Percentiles rank a stretch among this genome's conserved stretches.
These are phyloP conservation scores for Monilinia fructicola DNA, from an alignment of 2,329 filamentous ascomycete species.

Conservation along the genomic window DNA sequence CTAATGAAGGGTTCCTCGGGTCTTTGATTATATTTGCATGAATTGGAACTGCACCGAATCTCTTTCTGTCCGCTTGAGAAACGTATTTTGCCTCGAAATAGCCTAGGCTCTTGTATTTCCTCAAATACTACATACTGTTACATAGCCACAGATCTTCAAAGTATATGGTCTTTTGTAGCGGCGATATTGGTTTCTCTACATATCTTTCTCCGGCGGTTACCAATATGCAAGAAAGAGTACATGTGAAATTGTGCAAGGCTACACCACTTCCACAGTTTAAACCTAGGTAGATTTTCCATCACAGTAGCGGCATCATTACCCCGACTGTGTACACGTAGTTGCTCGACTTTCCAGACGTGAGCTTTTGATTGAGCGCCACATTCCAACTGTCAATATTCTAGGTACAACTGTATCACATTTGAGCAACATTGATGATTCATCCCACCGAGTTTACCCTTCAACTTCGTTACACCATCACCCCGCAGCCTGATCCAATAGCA, in stretches of 20 bases:
- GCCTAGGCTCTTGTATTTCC: too few species aligned
- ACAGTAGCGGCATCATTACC: background rate
- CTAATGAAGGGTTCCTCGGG: background rate
- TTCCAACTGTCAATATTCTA: background rate
- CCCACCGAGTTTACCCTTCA: background rate
- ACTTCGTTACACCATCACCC: background rate
- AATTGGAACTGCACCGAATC: too few species aligned
- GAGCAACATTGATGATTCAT: background rate
- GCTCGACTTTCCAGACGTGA: background rate
- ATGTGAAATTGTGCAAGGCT: background rate
- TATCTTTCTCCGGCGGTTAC: too few species aligned
- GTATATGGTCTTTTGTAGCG: too few species aligned
- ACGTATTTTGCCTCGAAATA: too few species aligned
- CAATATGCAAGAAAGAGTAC: too few species aligned
- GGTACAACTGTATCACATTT: background rate
- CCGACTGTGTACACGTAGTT: background rate
- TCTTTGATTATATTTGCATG: too few species aligned
- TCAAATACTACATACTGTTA: too few species aligned
- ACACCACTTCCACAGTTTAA: background rate
- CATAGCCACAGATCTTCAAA: too few species aligned
- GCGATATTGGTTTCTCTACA: too few species aligned
- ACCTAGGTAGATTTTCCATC: background rate
- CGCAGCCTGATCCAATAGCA: background rate
- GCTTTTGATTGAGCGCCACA: background rate
- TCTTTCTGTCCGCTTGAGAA: too few species aligned